Percentiles rank a stretch among this genome's conserved stretches.
phyloP scores from a whole-genome alignment of 2,329 filamentous ascomycete genomes.

The Mycogone perniciosa region DNA sequence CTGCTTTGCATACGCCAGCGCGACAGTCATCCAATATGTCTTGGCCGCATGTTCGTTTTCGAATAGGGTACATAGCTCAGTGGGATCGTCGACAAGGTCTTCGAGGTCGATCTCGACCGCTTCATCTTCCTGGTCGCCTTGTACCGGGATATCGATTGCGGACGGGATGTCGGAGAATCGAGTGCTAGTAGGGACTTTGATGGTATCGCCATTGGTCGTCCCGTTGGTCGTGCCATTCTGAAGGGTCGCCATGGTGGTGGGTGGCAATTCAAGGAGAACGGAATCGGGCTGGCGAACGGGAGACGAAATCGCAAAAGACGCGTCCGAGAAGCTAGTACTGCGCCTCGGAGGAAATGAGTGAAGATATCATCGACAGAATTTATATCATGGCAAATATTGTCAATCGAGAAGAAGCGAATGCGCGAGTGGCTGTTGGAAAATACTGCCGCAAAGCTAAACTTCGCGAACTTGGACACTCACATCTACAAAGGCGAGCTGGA shows the following conservation, averaged over 20 bases:
- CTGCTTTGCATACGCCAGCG: slow-evolving; percentile 93
- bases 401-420: neutral
- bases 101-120: slow-evolving; percentile 89
- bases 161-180: slow-evolving; percentile 60
- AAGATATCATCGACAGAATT: slow-evolving; percentile 23
- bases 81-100: slow-evolving; percentile 86
- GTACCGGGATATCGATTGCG: slow-evolving; percentile 60
- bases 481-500: slow-evolving; percentile 5
- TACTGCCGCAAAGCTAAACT: neutral
- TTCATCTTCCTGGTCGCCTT: slow-evolving; percentile 60
- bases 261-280: slow-evolving; percentile 4
- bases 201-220: slow-evolving; percentile 32
- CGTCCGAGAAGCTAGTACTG: slow-evolving; percentile 26
- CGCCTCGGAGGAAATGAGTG: slow-evolving; percentile 24
- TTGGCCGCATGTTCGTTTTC: slow-evolving; percentile 91
- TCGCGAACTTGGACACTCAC: slow-evolving; percentile 1
- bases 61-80: slow-evolving; percentile 87
- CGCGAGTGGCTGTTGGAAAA: neutral
- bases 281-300: slow-evolving; percentile 12
- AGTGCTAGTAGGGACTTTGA: slow-evolving; percentile 38
- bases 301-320: slow-evolving; percentile 17
- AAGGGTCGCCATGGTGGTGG: slow-evolving; percentile 34
- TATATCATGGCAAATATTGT: slow-evolving; percentile 7
- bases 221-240: slow-evolving; percentile 42
- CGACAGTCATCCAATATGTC: slow-evolving; percentile 96